Conservation (phyloP, 1,284 basidiomycete genomes). For the Ustilago esculenta region DNA sequence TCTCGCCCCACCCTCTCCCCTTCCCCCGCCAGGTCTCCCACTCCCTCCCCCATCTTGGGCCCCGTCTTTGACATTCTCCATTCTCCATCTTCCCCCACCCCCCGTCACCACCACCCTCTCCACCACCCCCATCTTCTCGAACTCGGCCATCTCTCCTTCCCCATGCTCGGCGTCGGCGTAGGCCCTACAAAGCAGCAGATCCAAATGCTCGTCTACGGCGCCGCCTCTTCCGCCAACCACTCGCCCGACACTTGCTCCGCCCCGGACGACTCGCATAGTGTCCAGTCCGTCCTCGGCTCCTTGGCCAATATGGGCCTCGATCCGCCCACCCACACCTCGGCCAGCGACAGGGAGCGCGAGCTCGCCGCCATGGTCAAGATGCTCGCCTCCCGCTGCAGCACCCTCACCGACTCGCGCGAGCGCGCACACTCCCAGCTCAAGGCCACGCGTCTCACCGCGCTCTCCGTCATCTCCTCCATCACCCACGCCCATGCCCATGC, state of each 20-base stretch:
- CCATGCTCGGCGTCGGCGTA: constrained; percentile 52
- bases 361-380: constrained; percentile 52
- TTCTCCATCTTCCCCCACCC: constrained; percentile 2
- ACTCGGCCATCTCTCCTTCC: constrained; percentile 58
- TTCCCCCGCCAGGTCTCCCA: constrained; percentile 46
- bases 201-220: constrained; percentile 55
- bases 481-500: constrained; percentile 58
- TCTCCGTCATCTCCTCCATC: constrained; percentile 61
- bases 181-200: constrained; percentile 59
- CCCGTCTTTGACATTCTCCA: constrained; percentile 27
- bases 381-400: constrained; percentile 37
- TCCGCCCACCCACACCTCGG: constrained; percentile 15
- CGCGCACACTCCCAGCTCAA: constrained; percentile 45
- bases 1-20: constrained; percentile 36
- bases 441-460: constrained; percentile 58
- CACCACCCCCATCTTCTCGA: constrained; percentile 28
- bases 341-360: constrained; percentile 41
- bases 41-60: constrained; percentile 62
- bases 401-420: constrained; percentile 32
- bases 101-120: constrained; percentile 8
- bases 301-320: constrained; percentile 53
- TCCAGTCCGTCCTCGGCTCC: constrained; percentile 37
- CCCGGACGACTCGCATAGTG: constrained; percentile 21
- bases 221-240: constrained; percentile 16
- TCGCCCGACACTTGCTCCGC: constrained; percentile 11